Conservation (phyloP, 768 basidiomycete genomes). For the Boletus sp. region DNA sequence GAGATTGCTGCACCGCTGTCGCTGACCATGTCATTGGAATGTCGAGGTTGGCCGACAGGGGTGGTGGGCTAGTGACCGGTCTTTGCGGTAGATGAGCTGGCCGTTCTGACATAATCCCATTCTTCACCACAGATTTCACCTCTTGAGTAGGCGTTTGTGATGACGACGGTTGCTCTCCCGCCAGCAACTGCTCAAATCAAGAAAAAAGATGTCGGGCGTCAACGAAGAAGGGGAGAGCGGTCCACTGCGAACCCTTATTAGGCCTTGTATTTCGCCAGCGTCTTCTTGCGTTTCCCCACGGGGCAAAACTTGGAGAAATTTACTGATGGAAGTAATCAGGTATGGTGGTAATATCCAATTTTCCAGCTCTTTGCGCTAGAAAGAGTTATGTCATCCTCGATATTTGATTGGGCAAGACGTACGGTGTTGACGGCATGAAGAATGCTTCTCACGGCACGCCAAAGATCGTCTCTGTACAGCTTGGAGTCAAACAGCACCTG, state of each 20-base stretch:
- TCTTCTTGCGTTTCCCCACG: constrained; percentile 23
- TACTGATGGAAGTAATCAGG: constrained; percentile 36
- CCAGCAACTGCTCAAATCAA: constrained; percentile 45
- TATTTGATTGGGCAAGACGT: constrained; percentile 13
- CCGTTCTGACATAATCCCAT: constrained; percentile 14
- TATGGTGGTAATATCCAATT: constrained; percentile 43
- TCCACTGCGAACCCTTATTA: constrained; percentile 58
- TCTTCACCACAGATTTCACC: constrained; percentile 8
- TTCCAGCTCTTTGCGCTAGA: constrained; percentile 42
- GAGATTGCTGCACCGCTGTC: constrained; percentile 7
- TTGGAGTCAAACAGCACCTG: constrained; percentile 26
- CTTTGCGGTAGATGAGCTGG: constrained; percentile 30
- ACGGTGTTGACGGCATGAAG: constrained; percentile 23
- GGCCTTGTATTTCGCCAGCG: constrained; percentile 35
- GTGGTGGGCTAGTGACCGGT: constrained; percentile 12
- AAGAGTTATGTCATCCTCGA: constrained; percentile 24
- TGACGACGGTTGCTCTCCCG: constrained; percentile 18
- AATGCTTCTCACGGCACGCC: constrained; percentile 24
- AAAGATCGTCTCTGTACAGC: constrained; percentile 19
- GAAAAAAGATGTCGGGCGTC: constrained; percentile 38
- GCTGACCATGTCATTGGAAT: constrained; percentile 12
- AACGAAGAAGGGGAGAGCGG: constrained; percentile 35
- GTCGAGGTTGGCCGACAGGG: constrained; percentile 13
- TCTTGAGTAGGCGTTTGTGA: constrained; percentile 16
- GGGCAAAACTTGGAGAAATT: constrained; percentile 25